These are phyloP conservation scores for Mycena amicta DNA, from an alignment of 768 basidiomycete genomes.

Conservation along the genomic window DNA sequence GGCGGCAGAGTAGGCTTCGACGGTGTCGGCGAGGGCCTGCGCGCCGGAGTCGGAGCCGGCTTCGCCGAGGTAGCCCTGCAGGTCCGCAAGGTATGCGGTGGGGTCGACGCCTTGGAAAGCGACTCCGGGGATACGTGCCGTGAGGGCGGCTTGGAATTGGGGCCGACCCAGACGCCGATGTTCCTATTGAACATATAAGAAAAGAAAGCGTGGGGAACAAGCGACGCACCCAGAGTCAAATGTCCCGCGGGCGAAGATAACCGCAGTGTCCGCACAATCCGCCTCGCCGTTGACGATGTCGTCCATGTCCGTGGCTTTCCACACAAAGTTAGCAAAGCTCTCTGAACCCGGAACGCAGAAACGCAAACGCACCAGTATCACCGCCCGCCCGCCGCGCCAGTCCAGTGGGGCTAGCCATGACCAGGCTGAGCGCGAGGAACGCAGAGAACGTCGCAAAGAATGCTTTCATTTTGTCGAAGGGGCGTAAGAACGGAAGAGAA, in stretches of 20 bases:
- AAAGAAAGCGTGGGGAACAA: not conserved
- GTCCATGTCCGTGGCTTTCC: constrained; percentile 13
- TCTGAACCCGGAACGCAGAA: no score
- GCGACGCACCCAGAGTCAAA: constrained; percentile 22
- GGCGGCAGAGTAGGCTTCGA: constrained; percentile 10
- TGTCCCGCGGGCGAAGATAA: constrained; percentile 23
- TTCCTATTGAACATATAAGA: constrained; percentile 5
- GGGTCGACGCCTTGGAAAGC: constrained; percentile 24
- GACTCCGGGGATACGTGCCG: constrained; percentile 9
- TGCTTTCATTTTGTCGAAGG: not conserved
- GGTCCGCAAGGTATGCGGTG: constrained; percentile 17
- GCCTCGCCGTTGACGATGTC: constrained; percentile 6
- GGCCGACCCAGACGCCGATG: constrained; percentile 25
- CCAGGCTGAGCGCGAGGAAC: not conserved
- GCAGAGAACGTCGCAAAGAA: not conserved
- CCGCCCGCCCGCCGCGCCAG: not conserved
- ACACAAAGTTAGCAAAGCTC: no score
- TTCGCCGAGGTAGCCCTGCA: constrained; percentile 15
- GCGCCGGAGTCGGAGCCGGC: constrained; percentile 14
- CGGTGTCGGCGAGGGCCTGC: constrained; percentile 15
- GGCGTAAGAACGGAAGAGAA: not conserved
- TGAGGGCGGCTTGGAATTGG: constrained; percentile 18
- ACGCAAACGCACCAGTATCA: no score
- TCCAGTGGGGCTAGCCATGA: not conserved
- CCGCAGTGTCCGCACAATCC: constrained; percentile 15